These are phyloP conservation scores for Pichia pseudocactophila DNA, from an alignment of 805 yeast species.

Conservation along the genomic window DNA sequence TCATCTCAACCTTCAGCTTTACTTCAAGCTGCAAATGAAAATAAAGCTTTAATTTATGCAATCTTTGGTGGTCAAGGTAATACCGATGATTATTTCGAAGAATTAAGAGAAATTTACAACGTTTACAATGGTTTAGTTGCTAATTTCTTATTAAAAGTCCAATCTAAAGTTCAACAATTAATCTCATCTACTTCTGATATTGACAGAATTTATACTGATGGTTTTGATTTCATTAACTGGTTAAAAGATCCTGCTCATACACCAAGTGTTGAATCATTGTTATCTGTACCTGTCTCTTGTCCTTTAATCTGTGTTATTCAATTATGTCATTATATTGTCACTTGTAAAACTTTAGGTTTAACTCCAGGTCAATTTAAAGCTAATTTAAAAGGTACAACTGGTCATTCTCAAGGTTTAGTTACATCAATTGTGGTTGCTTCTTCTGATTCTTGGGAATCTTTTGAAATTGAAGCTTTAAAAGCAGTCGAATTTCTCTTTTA, in stretches of 20 bases:
- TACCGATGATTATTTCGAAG: conserved; percentile 95
- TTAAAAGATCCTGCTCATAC: conserved; percentile 74
- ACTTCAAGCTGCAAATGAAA: conserved; percentile 54
- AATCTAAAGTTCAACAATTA: conserved; percentile 56
- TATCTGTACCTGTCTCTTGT: conserved; percentile 89
- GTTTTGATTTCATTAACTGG: conserved; percentile 85
- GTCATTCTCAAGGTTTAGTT: conserved; percentile 87
- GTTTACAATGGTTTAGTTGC: conserved; percentile 67
- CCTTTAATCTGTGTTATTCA: conserved; percentile 97
- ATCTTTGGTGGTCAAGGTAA: conserved; percentile 99
- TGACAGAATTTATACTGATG: conserved; percentile 86
- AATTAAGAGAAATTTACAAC: conserved; percentile 75
- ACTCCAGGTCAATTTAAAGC: conserved; percentile 83
- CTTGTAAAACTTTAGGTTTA: conserved; percentile 74
- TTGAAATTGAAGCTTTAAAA: conserved; percentile 60
- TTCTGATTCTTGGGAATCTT: conserved; percentile 77
- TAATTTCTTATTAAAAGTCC: conserved; percentile 64
- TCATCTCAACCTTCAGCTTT: conserved; percentile 29
- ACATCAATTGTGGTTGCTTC: conserved; percentile 88
- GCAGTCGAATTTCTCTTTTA: conserved; percentile 82
- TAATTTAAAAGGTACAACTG: conserved; percentile 66
- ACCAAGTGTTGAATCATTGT: conserved; percentile 81
- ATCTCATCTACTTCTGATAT: conserved; percentile 68
- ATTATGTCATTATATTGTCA: conserved; percentile 83
- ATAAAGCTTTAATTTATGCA: conserved; percentile 60